Base-by-base conservation (phyloP, 148 eudicot genomes). In the Chenopodium berlandieri region DNA sequence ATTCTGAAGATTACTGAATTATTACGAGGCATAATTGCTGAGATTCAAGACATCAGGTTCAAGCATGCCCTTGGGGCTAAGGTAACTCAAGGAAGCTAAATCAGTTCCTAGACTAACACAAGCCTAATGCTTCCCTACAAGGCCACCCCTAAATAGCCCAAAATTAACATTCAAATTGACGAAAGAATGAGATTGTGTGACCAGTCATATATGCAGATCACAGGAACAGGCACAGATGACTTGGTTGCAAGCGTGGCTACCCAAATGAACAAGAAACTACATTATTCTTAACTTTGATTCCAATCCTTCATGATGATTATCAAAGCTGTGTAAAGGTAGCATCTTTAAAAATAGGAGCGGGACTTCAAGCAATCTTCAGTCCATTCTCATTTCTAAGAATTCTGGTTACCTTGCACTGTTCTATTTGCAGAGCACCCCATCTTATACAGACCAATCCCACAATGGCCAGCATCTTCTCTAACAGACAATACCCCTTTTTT, bases 91-190 rank as follows among this genome's bases (percentile, higher is more conserved):
- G 74, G 25, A 40, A 40, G 40, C 25, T 40, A 4, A 11, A 40
- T 37, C 23, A 44, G 14, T n/a, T 72, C 25, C 68, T 58, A 17
- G 64, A 40, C n/a, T 76, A 50, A 75, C 78, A 76, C 17, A 32
- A 56, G 50, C 78, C 37, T 31, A 22, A 31, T 31, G 12, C 27
- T 11, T 27, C 20, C 47, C 70, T 40, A 80, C 76, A 80, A 9
- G 9, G 54, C 58, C 71, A 63, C n/a, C 44, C 68, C 32, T 25
- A 72, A 30, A 71, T 30, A 25, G 23, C 75, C 54, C 25, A 64
- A 83, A 78, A 74, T 65, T 40, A 34, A 73, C 82, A 83, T 65
- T 14, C 67, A 44, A 30, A 70, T 25, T 73, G 64, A 72, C 75
- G 17, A 20, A 66, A 73, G 30, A 73, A 65, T 44, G 2, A 27